A percentile compares a stretch with the other conserved stretches of the same genome.
phyloP scores from a whole-genome alignment of 2,329 filamentous ascomycete genomes.

The Kalaharituber pfeilii region DNA sequence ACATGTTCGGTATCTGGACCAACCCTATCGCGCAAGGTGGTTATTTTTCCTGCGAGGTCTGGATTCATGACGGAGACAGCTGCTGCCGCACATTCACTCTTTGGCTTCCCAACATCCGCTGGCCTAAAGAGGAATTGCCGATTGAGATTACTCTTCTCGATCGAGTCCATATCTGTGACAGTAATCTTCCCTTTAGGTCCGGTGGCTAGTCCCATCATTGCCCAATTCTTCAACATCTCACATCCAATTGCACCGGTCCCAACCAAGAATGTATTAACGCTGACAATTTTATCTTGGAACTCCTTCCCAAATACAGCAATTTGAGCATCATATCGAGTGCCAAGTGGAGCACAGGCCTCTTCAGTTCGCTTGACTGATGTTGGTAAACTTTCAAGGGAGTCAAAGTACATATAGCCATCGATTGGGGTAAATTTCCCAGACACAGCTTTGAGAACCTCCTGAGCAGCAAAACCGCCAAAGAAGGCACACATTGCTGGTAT shows the following conservation, averaged over 20 bases:
- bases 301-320: conserved; percentile 90
- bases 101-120: conserved; percentile 85
- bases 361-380: conserved; percentile 56
- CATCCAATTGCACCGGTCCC: conserved; percentile 94
- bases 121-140: conserved; percentile 89
- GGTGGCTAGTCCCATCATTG: conserved; percentile 87
- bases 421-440: conserved; percentile 97
- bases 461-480: conserved; percentile 82
- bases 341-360: conserved; percentile 70
- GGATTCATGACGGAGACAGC: conserved; percentile 95
- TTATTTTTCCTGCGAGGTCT: conserved; percentile 71
- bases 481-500: conserved; percentile 83
- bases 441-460: conserved; percentile 90
- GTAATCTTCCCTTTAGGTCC: conserved; percentile 77
- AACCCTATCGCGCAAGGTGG: conserved; percentile 72
- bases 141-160: conserved; percentile 97
- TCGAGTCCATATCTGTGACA: conserved; percentile 95
- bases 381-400: conserved; percentile 90
- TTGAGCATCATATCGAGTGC: conserved; percentile 85
- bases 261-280: conserved; percentile 82
- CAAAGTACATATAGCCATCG: conserved; percentile 90
- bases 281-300: conserved; percentile 83
- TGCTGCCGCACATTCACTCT: conserved; percentile 82
- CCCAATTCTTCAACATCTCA: conserved; percentile 99
- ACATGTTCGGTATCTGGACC: conserved; percentile 81